A percentile compares a stretch with the other conserved stretches of the same genome.
Conservation (phyloP, 495 filamentous ascomycete species). For the Xylaria flabelliformis region DNA sequence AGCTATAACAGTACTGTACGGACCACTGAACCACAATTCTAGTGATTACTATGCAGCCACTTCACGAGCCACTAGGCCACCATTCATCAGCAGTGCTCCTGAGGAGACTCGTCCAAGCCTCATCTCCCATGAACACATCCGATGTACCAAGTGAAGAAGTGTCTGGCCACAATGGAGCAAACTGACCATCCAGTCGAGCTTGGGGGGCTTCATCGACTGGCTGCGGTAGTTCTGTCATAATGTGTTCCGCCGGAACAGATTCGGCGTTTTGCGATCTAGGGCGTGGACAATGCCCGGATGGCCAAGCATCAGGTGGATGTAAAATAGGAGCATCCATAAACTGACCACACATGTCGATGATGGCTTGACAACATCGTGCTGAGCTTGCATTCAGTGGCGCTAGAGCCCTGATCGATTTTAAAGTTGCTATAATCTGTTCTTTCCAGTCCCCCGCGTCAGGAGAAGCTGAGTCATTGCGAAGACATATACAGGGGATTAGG, state of each 20-base stretch:
- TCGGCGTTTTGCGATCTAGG: background rate
- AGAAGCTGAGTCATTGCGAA: conserved; percentile 56
- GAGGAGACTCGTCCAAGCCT: conserved; percentile 16
- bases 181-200: background rate
- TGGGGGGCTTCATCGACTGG: background rate
- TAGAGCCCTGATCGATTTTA: conserved; percentile 10
- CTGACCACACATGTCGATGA: conserved; percentile 18
- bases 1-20: too few species aligned
- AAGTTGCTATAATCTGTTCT: conserved; percentile 54
- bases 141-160: conserved; percentile 5
- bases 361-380: conserved; percentile 14
- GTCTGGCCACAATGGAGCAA: background rate
- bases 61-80: conserved; percentile 10
- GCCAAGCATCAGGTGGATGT: background rate
- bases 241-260: background rate
- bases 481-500: conserved; percentile 57
- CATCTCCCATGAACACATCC: conserved; percentile 16
- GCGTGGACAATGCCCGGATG: background rate
- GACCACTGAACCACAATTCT: too few species aligned
- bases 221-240: background rate
- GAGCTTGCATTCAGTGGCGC: conserved; percentile 16
- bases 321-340: conserved; percentile 4
- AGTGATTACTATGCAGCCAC: too few species aligned
- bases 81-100: conserved; percentile 19
- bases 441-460: conserved; percentile 53